A percentile compares a stretch with the other conserved stretches of the same genome.
Evolutionary conservation across 257 asterid genomes (phyloP).

Genomic region (Perilla frutescens): DNA sequence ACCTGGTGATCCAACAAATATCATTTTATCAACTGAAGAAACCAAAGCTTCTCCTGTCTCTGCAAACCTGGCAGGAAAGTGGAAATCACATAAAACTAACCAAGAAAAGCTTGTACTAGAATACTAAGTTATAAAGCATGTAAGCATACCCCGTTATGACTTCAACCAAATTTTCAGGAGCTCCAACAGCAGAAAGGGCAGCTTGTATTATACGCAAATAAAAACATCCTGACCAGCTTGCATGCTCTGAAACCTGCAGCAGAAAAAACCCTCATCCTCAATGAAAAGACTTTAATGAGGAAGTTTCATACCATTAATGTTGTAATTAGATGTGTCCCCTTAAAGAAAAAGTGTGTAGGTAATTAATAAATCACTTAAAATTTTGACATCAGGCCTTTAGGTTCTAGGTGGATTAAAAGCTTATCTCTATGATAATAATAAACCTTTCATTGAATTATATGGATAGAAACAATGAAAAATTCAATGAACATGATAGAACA

Average conservation of each 20-base stretch:
- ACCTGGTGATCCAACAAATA: slow-evolving; percentile 97
- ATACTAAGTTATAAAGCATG: slow-evolving; percentile 42
- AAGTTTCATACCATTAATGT: slow-evolving; percentile 17
- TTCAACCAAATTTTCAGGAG: slow-evolving; percentile 98
- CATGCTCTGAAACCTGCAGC: slow-evolving; percentile 92
- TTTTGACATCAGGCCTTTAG: slow-evolving; percentile 18
- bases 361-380: slow-evolving; percentile 15
- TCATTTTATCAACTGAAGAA: slow-evolving; percentile 89
- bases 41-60: slow-evolving; percentile 99
- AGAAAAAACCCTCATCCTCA: slow-evolving; percentile 28
- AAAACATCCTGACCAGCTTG: slow-evolving; percentile 99
- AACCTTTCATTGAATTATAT: slow-evolving; percentile 6
- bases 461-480: neutral
- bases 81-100: slow-evolving; percentile 34
- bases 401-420: slow-evolving; percentile 16
- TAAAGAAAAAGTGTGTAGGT: slow-evolving; percentile 5
- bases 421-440: neutral
- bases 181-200: slow-evolving; percentile 97
- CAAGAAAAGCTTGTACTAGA: slow-evolving; percentile 35
- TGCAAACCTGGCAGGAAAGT: slow-evolving; percentile 74
- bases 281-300: slow-evolving; percentile 30
- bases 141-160: slow-evolving; percentile 95
- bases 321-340: slow-evolving; percentile 19
- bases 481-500: slow-evolving; percentile 7
- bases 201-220: slow-evolving; percentile 90